Evolutionary conservation across 2,329 filamentous ascomycete species (phyloP).

Genomic region (Cercospora sesami): DNA sequence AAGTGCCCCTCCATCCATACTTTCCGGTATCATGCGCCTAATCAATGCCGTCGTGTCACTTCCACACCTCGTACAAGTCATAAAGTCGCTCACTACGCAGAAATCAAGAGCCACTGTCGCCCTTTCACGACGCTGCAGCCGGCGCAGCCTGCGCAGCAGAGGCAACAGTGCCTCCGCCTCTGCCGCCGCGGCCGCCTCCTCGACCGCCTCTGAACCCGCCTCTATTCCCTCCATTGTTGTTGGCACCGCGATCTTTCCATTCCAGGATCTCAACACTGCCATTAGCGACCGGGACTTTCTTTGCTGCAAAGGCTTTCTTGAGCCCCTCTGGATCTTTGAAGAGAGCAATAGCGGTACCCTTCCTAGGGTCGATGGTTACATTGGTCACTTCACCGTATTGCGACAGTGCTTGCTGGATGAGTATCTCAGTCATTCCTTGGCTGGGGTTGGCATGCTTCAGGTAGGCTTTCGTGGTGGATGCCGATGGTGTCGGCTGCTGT

Average conservation of each 20-base stretch:
- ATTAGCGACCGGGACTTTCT: slow-evolving; percentile 78
- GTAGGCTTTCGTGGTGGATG: slow-evolving; percentile 54
- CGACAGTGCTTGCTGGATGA: slow-evolving; percentile 73
- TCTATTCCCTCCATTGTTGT: slow-evolving; percentile 21
- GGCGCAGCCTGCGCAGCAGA: slow-evolving; percentile 4
- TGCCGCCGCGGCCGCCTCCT: slow-evolving; percentile 20
- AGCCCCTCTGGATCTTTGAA: slow-evolving; percentile 74
- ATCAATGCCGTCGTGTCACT: background rate
- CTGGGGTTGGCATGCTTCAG: slow-evolving; percentile 69
- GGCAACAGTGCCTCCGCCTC: slow-evolving; percentile 21
- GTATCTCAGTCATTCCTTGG: slow-evolving; percentile 82
- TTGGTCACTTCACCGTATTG: slow-evolving; percentile 71
- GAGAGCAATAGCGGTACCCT: slow-evolving; percentile 90
- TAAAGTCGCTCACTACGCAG: background rate
- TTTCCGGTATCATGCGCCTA: background rate
- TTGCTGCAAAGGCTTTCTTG: slow-evolving; percentile 76
- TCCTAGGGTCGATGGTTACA: slow-evolving; percentile 91
- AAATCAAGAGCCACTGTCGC: background rate
- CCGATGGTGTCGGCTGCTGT: slow-evolving; percentile 34
- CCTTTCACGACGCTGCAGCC: slow-evolving; percentile 7
- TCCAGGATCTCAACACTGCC: slow-evolving; percentile 86
- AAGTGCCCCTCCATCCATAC: background rate
- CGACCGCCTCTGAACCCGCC: slow-evolving; percentile 26
- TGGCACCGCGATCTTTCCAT: slow-evolving; percentile 59
- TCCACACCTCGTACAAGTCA: background rate